phyloP scores from a whole-genome alignment of 225 moss, liverwort and hornwort species.

The Lunularia cruciata region DNA sequence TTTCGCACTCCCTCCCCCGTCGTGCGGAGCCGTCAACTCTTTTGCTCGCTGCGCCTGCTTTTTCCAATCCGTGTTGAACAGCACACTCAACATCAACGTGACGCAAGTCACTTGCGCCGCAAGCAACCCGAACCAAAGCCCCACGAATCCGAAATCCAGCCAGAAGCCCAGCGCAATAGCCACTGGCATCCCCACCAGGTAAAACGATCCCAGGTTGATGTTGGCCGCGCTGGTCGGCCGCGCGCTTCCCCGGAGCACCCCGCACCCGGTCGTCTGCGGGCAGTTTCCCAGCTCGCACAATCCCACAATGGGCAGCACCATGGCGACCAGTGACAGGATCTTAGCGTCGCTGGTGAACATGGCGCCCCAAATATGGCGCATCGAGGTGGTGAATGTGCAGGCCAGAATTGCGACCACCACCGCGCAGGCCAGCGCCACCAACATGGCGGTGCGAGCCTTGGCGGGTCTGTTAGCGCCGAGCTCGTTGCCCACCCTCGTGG shows the following conservation, averaged over 20 bases:
- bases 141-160: conserved; percentile 73
- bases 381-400: conserved; percentile 66
- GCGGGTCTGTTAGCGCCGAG: conserved; percentile 83
- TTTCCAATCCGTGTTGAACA: conserved; percentile 50
- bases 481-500: conserved; percentile 90
- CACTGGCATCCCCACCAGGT: conserved; percentile 83
- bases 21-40: conserved; percentile 39
- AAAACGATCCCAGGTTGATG: conserved; percentile 86
- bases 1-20: conserved; percentile 41
- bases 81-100: conserved; percentile 46
- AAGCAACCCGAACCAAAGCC: conserved; percentile 87
- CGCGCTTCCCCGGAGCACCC: conserved; percentile 80
- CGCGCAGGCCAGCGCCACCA: conserved; percentile 66
- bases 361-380: conserved; percentile 79
- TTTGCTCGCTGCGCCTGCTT: conserved; percentile 48
- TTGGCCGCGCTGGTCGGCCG: conserved; percentile 72
- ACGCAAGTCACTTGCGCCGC: conserved; percentile 92
- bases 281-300: conserved; percentile 97
- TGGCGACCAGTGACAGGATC: conserved; percentile 74
- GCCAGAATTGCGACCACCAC: conserved; percentile 64
- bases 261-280: conserved; percentile 89
- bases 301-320: conserved; percentile 74
- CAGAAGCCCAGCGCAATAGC: conserved; percentile 84
- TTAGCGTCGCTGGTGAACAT: conserved; percentile 71
- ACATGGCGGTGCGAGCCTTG: conserved; percentile 67